A percentile compares a stretch with the other conserved stretches of the same genome.
phyloP scores from a whole-genome alignment of 345 rosid species.

The Dimocarpus longan region DNA sequence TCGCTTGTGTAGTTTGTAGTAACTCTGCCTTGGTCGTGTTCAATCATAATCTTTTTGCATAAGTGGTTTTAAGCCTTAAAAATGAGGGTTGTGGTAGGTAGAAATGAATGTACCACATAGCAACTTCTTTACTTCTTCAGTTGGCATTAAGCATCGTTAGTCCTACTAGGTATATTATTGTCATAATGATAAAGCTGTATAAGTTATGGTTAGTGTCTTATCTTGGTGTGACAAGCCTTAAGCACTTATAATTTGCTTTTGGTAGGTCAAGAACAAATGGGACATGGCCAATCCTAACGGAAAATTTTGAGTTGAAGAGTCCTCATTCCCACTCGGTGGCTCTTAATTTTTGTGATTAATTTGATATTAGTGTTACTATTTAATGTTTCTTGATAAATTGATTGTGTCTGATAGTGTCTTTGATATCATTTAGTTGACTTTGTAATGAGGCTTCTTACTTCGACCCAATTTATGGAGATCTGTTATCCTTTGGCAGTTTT shows the following conservation, averaged over 20 bases:
- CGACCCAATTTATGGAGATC: neutral
- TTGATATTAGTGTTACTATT: neutral
- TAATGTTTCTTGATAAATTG: neutral
- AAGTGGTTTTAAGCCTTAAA: neutral
- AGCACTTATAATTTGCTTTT: neutral
- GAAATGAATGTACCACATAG: neutral
- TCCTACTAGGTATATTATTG: neutral
- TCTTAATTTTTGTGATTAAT: neutral
- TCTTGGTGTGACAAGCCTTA: neutral
- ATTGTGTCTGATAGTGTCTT: neutral
- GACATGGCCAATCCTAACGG: neutral
- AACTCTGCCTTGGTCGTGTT: neutral
- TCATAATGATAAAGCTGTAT: neutral
- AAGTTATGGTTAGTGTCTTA: neutral
- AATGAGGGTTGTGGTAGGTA: neutral
- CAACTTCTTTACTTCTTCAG: neutral
- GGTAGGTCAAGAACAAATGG: neutral
- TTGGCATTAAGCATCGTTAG: neutral
- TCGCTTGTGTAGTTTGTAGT: neutral
- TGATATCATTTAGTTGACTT: neutral
- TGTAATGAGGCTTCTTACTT: neutral
- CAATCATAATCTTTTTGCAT: neutral
- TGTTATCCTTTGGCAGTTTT: conserved; percentile 44
- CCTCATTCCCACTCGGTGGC: neutral
- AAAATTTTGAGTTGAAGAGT: neutral